phyloP scores from a whole-genome alignment of 495 filamentous ascomycete genomes.

The Hypoxylon fuscum region DNA sequence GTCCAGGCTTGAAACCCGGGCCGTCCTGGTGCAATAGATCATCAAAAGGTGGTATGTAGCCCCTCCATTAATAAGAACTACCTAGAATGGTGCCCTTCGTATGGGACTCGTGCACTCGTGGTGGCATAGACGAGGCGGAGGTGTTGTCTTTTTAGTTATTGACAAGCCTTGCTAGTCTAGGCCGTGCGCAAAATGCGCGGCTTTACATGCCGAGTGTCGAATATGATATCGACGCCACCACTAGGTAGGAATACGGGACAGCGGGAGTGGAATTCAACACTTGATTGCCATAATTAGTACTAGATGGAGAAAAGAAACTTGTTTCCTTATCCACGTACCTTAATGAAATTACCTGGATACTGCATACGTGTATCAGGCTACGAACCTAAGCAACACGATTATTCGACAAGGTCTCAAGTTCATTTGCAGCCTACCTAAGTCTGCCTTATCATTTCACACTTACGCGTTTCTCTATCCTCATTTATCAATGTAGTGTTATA shows the following conservation, averaged over 20 bases:
- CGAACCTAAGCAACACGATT: conserved; percentile 14
- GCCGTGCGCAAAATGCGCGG: conserved; percentile 29
- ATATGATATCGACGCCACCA: conserved; percentile 33
- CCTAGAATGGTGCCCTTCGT: conserved; percentile 6
- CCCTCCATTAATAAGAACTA: conserved; percentile 5
- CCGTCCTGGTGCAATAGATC: conserved; percentile 35
- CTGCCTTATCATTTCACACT: conserved; percentile 1
- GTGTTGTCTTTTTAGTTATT: conserved; percentile 21
- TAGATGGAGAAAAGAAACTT: conserved; percentile 10
- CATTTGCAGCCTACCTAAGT: conserved; percentile 16
- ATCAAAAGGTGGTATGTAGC: conserved; percentile 22
- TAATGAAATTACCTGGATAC: too few species aligned
- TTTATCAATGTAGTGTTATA: too few species aligned
- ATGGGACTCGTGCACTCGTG: conserved; percentile 1
- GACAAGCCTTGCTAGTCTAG: conserved; percentile 25
- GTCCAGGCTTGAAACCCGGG: conserved; percentile 35
- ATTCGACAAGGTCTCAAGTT: conserved; percentile 17
- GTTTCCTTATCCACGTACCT: conserved; percentile 13
- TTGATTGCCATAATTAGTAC: conserved; percentile 21
- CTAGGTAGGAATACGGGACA: conserved; percentile 17
- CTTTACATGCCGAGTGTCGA: conserved; percentile 31
- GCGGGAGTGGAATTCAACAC: conserved; percentile 24
- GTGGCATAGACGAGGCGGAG: conserved; percentile 37
- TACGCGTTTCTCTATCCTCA: too few species aligned
- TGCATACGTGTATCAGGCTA: conserved; percentile 12